Evolutionary conservation across 2,329 filamentous ascomycete genomes (phyloP), one percentile per base, ranked within the genome.

Genomic region (Berkeleyomyces basicola): DNA sequence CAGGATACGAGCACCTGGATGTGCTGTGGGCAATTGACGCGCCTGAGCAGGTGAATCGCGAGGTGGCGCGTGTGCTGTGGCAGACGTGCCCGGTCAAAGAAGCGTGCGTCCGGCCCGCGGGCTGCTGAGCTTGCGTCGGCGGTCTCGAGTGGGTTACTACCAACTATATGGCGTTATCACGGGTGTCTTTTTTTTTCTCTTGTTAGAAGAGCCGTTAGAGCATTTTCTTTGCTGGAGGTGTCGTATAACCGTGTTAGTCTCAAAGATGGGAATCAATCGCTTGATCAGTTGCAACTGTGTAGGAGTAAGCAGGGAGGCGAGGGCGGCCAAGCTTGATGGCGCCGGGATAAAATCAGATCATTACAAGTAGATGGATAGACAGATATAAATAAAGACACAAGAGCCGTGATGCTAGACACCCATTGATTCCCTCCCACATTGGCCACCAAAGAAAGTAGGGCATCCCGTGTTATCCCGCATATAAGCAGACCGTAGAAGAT

Each of bases 1-100:
- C 88, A 2, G 88, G 86, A 57, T 95, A 96, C 71, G 92, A 96
- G 74, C 92, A 97, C 73, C 79, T 97, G 3, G 92, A 96, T 73
- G 89, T 96, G 1, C 83, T 97, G 44, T 96, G 92, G 92, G 90
- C 91, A 0, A 89, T 96, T 78, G 90, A 96, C 70, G 83, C 84
- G 0, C 82, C 90, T 14, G 85, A 92, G 58, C 82, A 92, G 71
- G 88, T 96, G 0, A 93, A 91, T 4, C 79, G 77, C 63, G 91
- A 95, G 74, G 76, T 96, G 0, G 80, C 84, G 39, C 85, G 92
- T 68, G 85, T 95, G 11, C 72, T 96, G 10, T 96, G 91, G 91
- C 84, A 84, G 72, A 95, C 89, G 1, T 76, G 83, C 74, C 43
- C 82, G 57, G 76, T 67, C 37, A 72, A 82, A 61, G 75, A 76